phyloP scores from a whole-genome alignment of 306 rosid genomes.

The Prunus fruticosa region DNA sequence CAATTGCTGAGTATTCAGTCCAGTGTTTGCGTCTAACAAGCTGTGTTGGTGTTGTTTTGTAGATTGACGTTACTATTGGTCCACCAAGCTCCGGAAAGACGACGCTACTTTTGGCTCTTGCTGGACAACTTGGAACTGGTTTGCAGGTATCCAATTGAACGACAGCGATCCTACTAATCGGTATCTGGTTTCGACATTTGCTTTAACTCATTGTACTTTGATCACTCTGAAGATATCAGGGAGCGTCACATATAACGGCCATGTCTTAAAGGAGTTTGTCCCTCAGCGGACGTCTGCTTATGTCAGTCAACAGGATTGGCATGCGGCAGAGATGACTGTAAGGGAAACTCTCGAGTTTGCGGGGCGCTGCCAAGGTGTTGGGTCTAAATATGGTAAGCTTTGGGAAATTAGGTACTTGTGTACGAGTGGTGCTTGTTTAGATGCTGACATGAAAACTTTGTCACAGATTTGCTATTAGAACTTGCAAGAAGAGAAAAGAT shows the following conservation, averaged over 20 bases:
- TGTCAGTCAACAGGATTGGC: slow-evolving; percentile 87
- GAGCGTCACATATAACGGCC: slow-evolving; percentile 78
- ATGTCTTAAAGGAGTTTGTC: slow-evolving; percentile 73
- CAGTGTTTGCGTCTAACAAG: not conserved
- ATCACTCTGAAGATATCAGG: slow-evolving; percentile 70
- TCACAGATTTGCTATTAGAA: slow-evolving; percentile 84
- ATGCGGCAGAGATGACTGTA: slow-evolving; percentile 88
- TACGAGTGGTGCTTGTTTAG: slow-evolving; percentile 10
- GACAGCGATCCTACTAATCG: not conserved
- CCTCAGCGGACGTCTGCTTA: slow-evolving; percentile 94
- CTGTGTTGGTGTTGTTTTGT: slow-evolving; percentile 16
- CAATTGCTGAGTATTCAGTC: slow-evolving; percentile 12
- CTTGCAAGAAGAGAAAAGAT: slow-evolving; percentile 97
- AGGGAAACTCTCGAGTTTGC: slow-evolving; percentile 90
- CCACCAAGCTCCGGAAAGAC: slow-evolving; percentile 99
- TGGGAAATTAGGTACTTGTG: not conserved
- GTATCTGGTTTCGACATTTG: not conserved
- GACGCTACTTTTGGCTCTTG: slow-evolving; percentile 84
- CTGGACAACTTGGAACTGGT: slow-evolving; percentile 85
- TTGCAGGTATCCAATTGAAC: slow-evolving; percentile 56
- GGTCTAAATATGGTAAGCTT: slow-evolving; percentile 79
- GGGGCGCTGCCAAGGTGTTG: slow-evolving; percentile 89
- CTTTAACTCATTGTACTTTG: slow-evolving; percentile 9
- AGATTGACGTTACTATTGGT: slow-evolving; percentile 84
- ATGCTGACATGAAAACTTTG: slow-evolving; percentile 28